Evolutionary conservation across 805 yeast genomes (phyloP), one percentile per base, ranked within the genome.

Genomic region (Vanderwaltozyma yarrowii): DNA sequence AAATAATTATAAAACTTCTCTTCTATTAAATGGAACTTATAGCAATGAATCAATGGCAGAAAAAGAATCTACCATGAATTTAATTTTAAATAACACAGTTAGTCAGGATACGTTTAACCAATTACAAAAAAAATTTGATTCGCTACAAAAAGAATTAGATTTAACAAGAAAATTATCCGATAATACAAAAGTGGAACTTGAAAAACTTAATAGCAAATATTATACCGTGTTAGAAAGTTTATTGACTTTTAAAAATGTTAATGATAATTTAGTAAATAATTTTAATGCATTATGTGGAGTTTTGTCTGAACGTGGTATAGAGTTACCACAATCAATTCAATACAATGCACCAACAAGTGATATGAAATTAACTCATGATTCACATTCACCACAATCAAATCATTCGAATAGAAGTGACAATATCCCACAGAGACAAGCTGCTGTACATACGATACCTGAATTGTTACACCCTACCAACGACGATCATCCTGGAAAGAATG

Each of bases 151-250:
- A 37, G 55, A 55, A 25, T 36, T 58, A 23, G 47, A 44, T 4
- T 15, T 42, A 6, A 39, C 48, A 13, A 54, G 46, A 21, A 51
- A 49, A 27, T 58, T 55, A 31, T 44, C 45, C 16, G 44, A 44
- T 21, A 48, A 47, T 14, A 39, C 51, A 2, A 56, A 54, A 37
- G 40, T 49, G 2, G 74, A 70, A 16, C 40, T 70, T 11, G 65
- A 65, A 30, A 49, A 62, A 4, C 51, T 78, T 44, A 68, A 72
- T 32, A 66, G 71, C 16, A 78, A 78, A 52, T 80, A 79, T 50
- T 76, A 78, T 44, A 73, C 80, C 1, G 66, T 81, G 14, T 65
- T 81, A 30, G 82, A 79, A 37, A 71, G 76, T 42, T 58, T 80
- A 34, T 66, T 80, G 11, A 64, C 76, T 0, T 59, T 78, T 43